phyloP scores from a whole-genome alignment of 2,329 filamentous ascomycete species.

The Parafenestella ontariensis region DNA sequence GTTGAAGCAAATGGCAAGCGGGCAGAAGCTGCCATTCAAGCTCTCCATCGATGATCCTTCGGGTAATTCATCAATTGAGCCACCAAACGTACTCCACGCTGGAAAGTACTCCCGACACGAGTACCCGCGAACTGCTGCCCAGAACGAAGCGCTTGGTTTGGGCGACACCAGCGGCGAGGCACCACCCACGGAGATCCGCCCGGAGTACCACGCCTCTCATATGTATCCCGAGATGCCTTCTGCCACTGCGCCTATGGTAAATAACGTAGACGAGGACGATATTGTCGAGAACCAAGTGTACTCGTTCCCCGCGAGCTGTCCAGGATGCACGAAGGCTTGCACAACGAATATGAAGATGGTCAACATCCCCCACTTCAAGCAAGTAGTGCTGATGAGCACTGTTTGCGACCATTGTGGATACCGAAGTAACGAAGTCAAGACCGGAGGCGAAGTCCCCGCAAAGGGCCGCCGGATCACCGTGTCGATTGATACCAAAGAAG shows the following conservation, averaged over 20 bases:
- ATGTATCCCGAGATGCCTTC: conserved; percentile 54
- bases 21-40: conserved; percentile 84
- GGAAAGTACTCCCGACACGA: conserved; percentile 90
- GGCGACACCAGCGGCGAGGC: conserved; percentile 57
- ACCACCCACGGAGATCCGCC: conserved; percentile 63
- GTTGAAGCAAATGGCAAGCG: conserved; percentile 77
- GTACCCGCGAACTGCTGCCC: conserved; percentile 80
- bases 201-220: conserved; percentile 59
- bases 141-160: conserved; percentile 86
- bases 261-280: conserved; percentile 65
- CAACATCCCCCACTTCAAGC: conserved; percentile 96
- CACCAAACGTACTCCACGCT: conserved; percentile 75
- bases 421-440: conserved; percentile 96
- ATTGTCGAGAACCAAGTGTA: conserved; percentile 94
- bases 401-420: conserved; percentile 92
- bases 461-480: conserved; percentile 85
- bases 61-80: conserved; percentile 96
- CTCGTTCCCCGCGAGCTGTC: conserved; percentile 88
- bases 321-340: conserved; percentile 85
- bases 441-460: conserved; percentile 87
- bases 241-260: conserved; percentile 42
- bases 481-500: conserved; percentile 70
- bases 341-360: conserved; percentile 99
- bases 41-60: conserved; percentile 88
- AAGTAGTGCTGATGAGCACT: conserved; percentile 95